These are phyloP conservation scores for Areca catechu DNA, from an alignment of 176 grass and related monocot species.

Conservation along the genomic window DNA sequence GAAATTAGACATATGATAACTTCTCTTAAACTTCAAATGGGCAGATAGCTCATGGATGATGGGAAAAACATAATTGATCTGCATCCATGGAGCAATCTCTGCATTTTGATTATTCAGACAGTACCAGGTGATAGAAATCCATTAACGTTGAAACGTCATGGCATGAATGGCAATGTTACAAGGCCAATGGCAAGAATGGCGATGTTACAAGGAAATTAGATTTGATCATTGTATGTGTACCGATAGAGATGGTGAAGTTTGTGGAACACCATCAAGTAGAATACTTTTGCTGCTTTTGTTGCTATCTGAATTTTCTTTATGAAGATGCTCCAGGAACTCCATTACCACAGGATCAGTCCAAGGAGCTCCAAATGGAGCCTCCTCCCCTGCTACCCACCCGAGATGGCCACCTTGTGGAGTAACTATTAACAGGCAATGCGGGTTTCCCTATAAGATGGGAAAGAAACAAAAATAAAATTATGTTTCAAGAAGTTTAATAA, in stretches of 20 bases:
- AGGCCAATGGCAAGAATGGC: too few species aligned
- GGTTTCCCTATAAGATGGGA: slow-evolving; percentile 61
- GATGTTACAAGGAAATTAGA: neutral
- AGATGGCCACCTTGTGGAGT: slow-evolving; percentile 94
- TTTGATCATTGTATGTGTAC: slow-evolving; percentile 40
- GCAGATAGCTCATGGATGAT: too few species aligned
- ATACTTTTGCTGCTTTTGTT: slow-evolving; percentile 18
- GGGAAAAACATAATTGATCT: too few species aligned
- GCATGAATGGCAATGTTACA: too few species aligned
- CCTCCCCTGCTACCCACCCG: slow-evolving; percentile 71
- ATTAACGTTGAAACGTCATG: too few species aligned
- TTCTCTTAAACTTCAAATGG: too few species aligned
- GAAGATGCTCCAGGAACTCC: slow-evolving; percentile 79
- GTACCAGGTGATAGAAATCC: too few species aligned
- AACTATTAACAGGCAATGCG: slow-evolving; percentile 76
- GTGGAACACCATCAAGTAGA: slow-evolving; percentile 8
- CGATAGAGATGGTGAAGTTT: slow-evolving; percentile 26
- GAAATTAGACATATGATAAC: too few species aligned
- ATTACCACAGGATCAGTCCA: slow-evolving; percentile 92
- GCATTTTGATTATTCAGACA: too few species aligned
- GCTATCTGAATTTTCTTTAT: slow-evolving; percentile 34
- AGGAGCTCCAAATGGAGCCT: slow-evolving; percentile 77
- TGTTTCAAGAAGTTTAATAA: neutral
- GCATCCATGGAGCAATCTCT: too few species aligned
- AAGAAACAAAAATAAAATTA: neutral